phyloP scores from a whole-genome alignment of 1,139 yeast genomes.

The Spathaspora sp. region DNA sequence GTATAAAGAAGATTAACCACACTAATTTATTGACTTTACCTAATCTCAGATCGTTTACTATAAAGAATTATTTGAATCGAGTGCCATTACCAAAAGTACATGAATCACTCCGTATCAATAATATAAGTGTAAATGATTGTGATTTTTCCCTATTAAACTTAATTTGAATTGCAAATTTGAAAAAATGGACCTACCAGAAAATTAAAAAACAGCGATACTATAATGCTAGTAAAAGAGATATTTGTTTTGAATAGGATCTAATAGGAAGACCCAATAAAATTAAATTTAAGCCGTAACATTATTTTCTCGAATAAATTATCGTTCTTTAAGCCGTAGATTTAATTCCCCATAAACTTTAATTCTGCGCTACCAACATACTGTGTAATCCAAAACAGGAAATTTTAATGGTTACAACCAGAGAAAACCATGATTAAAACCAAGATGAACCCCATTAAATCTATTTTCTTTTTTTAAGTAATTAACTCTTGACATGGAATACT shows the following conservation, averaged over 20 bases:
- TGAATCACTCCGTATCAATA: neutral
- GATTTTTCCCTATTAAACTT: neutral
- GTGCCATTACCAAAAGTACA: neutral
- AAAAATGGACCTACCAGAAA: no score
- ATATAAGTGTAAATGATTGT: neutral
- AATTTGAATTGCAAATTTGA: neutral
- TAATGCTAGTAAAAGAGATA: no score
- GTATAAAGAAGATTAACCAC: neutral
- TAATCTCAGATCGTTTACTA: neutral
- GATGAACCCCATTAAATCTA: neutral
- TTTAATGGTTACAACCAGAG: neutral
- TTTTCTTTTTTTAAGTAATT: neutral
- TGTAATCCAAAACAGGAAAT: neutral
- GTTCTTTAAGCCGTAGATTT: no score
- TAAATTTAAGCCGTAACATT: no score
- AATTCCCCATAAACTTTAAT: neutral
- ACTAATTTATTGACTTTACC: slow-evolving; percentile 1
- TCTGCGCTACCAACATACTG: slow-evolving; percentile 2
- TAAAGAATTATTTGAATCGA: neutral
- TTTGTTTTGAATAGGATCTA: neutral
- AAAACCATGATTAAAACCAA: neutral
- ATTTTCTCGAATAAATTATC: no score
- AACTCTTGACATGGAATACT: slow-evolving; percentile 13
- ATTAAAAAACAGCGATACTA: no score
- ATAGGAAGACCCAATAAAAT: no score